Evolutionary conservation across 345 rosid species (phyloP).

Genomic region (Physaria fendleri): DNA sequence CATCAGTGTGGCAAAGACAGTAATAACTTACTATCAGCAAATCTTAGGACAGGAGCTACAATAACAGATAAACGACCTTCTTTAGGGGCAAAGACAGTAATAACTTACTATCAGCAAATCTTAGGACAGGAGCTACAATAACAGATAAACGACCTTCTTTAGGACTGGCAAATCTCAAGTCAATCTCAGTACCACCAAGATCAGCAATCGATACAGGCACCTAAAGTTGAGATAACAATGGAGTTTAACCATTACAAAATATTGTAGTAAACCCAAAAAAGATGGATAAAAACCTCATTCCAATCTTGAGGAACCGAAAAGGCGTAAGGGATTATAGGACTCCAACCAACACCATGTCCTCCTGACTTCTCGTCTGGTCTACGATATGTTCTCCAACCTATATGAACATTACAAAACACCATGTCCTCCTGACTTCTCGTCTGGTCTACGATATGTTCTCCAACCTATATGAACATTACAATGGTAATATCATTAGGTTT

Average conservation of each 20-base stretch:
- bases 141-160: conserved; percentile 82
- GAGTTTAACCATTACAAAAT: neutral
- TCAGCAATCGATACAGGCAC: conserved; percentile 96
- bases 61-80: conserved; percentile 66
- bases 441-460: conserved; percentile 94
- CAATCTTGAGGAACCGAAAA: conserved; percentile 72
- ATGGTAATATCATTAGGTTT: too few species aligned
- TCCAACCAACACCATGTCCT: conserved; percentile 98
- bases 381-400: conserved; percentile 95
- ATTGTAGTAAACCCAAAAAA: neutral
- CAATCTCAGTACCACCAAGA: conserved; percentile 96
- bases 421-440: conserved; percentile 94
- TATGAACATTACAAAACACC: conserved; percentile 79
- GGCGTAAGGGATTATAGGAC: conserved; percentile 82
- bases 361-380: conserved; percentile 97
- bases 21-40: conserved; percentile 79
- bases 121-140: conserved; percentile 88
- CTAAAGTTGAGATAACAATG: conserved; percentile 30
- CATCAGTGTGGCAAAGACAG: too few species aligned
- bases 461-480: conserved; percentile 84
- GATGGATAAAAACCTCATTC: conserved; percentile 58
- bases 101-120: conserved; percentile 85
- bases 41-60: conserved; percentile 94
- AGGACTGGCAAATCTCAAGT: conserved; percentile 72
- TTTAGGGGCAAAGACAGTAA: neutral